These are phyloP conservation scores for Fraxinus albicans DNA, from an alignment of 305 asterid species.

Conservation along the genomic window DNA sequence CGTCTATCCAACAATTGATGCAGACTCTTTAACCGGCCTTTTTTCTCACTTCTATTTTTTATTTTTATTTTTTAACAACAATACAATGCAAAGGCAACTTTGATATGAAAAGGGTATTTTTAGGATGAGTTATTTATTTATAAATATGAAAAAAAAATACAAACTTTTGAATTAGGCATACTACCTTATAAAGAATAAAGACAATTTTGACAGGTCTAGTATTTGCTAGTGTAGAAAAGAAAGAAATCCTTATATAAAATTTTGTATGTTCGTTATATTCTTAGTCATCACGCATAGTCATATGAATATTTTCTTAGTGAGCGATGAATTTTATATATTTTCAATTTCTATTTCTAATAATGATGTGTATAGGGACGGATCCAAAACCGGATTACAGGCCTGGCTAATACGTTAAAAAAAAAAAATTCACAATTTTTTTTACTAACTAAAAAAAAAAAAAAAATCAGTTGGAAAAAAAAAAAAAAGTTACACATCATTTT, in stretches of 20 bases:
- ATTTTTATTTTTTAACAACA: not conserved
- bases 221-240: not conserved
- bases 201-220: not conserved
- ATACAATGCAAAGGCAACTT: not conserved
- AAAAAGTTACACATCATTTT: too few species aligned
- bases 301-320: not conserved
- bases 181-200: not conserved
- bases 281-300: not conserved
- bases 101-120: not conserved
- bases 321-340: not conserved
- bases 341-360: not conserved
- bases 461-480: too few species aligned
- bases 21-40: slow-evolving; percentile 35
- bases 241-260: not conserved
- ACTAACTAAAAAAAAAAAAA: too few species aligned
- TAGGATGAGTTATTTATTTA: not conserved
- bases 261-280: not conserved
- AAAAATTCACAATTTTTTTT: too few species aligned
- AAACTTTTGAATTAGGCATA: not conserved
- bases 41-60: not conserved
- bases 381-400: too few species aligned
- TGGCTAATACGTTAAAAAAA: too few species aligned
- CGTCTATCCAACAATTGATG: slow-evolving; percentile 28
- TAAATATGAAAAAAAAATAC: not conserved
- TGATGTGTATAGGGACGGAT: not conserved